Evolutionary conservation across 805 yeast genomes (phyloP), one percentile per base, ranked within the genome.

Genomic region (Starmerella floricola): DNA sequence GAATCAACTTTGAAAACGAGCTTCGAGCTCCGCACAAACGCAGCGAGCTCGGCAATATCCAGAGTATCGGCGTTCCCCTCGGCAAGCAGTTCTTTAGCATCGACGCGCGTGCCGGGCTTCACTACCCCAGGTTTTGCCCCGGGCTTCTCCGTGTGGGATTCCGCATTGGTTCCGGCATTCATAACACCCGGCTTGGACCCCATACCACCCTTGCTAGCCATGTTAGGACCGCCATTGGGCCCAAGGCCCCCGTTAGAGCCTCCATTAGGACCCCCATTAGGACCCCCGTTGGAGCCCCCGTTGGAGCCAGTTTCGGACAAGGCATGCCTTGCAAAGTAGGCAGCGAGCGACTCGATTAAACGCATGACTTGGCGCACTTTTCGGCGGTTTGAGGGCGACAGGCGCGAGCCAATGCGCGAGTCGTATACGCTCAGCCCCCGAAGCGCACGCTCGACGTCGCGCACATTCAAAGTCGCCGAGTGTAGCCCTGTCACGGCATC

Each of bases 1-100:
- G 75, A 66, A 50, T 88, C 94, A 17, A 88, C 70, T 53, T 87
- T 87, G 60, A 74, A 83, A 0, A 94, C 93, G 28, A 87, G 74
- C 58, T 84, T 86, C 2, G 91, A 74, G 26, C 66, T 68, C 13
- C 65, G 63, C 21, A 86, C 62, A 56, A 80, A 87, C 23, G 65
- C 64, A 34, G 78, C 79, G 20, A 88, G 58, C 35, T 74, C 75
- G 55, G 74, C 76, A 31, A 83, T 62, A 54, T 88, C 85, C 33
- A 86, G 59, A 29, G 77, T 57, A 56, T 86, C 95, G 4, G 78
- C 79, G 5, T 84, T 71, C 1, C 76, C 69, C 8, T 67, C 68
- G 2, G 62, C 61, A 44, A 85, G 74, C 11, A 87, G 65, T 4
- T 74, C 76, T 8, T 64, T 56, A 0, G 71, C 55, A 18, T 62